These are phyloP conservation scores for Trifolium fragiferum DNA, from an alignment of 306 rosid species.

Conservation along the genomic window DNA sequence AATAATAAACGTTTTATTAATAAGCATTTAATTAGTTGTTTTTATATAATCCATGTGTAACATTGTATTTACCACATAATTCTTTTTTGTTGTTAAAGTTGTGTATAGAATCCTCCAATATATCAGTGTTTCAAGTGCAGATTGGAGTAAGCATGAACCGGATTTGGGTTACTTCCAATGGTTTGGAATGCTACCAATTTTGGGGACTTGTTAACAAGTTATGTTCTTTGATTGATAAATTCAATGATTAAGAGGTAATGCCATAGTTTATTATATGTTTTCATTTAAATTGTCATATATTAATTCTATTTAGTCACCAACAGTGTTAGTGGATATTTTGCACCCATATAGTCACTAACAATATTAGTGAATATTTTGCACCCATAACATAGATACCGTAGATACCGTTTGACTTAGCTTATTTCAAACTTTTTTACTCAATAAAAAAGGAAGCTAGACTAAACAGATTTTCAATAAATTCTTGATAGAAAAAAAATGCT, in stretches of 20 bases:
- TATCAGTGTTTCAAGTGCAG: conserved; percentile 21
- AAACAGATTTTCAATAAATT: too few relatives aligned
- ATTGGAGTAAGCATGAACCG: background rate
- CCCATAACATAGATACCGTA: too few relatives aligned
- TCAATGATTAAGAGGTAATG: conserved; percentile 1
- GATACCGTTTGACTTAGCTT: too few relatives aligned
- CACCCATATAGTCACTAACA: background rate
- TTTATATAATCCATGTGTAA: background rate
- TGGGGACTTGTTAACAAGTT: background rate
- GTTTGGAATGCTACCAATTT: conserved; percentile 7
- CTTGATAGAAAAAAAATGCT: too few relatives aligned
- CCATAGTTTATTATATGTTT: background rate
- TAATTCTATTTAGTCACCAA: too few relatives aligned
- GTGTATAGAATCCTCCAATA: background rate
- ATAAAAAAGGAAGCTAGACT: too few relatives aligned
- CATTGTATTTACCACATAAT: background rate
- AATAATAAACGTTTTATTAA: too few relatives aligned
- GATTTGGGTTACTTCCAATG: conserved; percentile 9
- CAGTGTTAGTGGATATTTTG: too few relatives aligned
- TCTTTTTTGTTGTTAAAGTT: background rate
- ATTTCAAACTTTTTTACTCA: too few relatives aligned
- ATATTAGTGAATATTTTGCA: too few relatives aligned
- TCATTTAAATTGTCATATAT: background rate
- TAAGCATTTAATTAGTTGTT: too few relatives aligned
- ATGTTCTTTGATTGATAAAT: background rate